Percentiles rank a stretch among this genome's conserved stretches.
Conservation (phyloP, 768 basidiomycete species). For the Mycena indigotica region DNA sequence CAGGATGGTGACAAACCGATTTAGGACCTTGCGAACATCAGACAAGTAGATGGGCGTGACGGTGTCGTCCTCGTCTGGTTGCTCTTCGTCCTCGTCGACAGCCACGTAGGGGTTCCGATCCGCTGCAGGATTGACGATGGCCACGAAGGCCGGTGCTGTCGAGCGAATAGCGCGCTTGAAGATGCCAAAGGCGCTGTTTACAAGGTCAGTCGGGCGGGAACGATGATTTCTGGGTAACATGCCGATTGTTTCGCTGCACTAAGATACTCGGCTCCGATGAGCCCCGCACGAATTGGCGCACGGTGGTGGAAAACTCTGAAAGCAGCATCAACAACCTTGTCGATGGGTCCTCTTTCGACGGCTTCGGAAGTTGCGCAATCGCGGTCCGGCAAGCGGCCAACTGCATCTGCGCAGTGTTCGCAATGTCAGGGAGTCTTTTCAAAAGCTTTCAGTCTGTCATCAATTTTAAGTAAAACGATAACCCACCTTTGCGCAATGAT, state of each 20-base stretch:
- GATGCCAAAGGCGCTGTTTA: not conserved
- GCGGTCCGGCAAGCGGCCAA: slow-evolving; percentile 27
- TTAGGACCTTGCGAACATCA: not conserved
- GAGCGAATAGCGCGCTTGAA: not conserved
- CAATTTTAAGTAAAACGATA: no score
- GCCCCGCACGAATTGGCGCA: slow-evolving; percentile 31
- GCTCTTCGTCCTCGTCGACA: not conserved
- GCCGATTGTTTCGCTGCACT: slow-evolving; percentile 30
- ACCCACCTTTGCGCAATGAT: slow-evolving; percentile 36
- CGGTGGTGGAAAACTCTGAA: slow-evolving; percentile 31
- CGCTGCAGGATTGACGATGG: not conserved
- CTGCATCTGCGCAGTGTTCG: slow-evolving; percentile 22
- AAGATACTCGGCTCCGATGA: slow-evolving; percentile 23
- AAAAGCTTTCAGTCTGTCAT: no score
- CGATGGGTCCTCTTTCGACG: slow-evolving; percentile 34
- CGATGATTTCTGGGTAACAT: not conserved
- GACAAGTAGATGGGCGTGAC: not conserved
- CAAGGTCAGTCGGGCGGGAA: not conserved
- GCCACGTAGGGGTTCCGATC: not conserved
- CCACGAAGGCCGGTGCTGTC: not conserved
- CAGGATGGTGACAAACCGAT: not conserved
- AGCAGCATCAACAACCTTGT: slow-evolving; percentile 35
- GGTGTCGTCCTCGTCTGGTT: not conserved
- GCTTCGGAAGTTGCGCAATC: slow-evolving; percentile 30
- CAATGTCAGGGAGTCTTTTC: slow-evolving; percentile 15